These are phyloP conservation scores for Trametes sp. DNA, from an alignment of 1,284 basidiomycete species.

Conservation along the genomic window DNA sequence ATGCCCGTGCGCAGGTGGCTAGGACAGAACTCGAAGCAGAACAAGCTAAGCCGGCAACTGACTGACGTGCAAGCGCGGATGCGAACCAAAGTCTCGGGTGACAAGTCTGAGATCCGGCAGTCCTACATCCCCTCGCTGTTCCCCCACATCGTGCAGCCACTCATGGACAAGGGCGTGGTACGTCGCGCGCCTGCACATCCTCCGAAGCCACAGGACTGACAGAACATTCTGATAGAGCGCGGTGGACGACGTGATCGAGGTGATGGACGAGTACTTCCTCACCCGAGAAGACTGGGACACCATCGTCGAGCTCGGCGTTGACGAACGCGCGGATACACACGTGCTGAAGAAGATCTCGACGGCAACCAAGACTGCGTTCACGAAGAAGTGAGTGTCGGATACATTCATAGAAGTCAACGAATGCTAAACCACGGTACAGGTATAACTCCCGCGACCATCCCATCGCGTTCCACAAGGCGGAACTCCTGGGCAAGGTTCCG, in stretches of 20 bases:
- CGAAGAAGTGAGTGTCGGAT: conserved; percentile 69
- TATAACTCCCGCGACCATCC: conserved; percentile 91
- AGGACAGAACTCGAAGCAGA: conserved; percentile 95
- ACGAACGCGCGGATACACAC: conserved; percentile 74
- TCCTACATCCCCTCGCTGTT: conserved; percentile 90
- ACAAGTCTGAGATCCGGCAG: conserved; percentile 89
- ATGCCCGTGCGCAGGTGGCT: conserved; percentile 77
- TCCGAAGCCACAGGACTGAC: background rate
- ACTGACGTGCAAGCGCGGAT: conserved; percentile 95
- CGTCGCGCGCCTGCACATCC: conserved; percentile 37
- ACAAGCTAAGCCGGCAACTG: conserved; percentile 82
- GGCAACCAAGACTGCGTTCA: conserved; percentile 86
- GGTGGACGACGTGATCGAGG: conserved; percentile 82
- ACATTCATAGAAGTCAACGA: no score
- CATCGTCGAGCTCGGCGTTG: conserved; percentile 92
- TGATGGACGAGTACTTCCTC: conserved; percentile 96
- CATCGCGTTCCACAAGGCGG: conserved; percentile 89
- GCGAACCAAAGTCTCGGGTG: conserved; percentile 91
- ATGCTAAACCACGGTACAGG: conserved; percentile 46
- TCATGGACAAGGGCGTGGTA: conserved; percentile 76
- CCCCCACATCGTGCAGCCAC: conserved; percentile 80
- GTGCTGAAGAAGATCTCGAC: conserved; percentile 87
- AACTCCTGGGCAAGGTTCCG: conserved; percentile 77
- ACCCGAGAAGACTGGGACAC: conserved; percentile 97
- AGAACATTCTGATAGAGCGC: conserved; percentile 59